A percentile compares a stretch with the other conserved stretches of the same genome.
Conservation (phyloP, 768 basidiomycete species). For the Russula sp. region DNA sequence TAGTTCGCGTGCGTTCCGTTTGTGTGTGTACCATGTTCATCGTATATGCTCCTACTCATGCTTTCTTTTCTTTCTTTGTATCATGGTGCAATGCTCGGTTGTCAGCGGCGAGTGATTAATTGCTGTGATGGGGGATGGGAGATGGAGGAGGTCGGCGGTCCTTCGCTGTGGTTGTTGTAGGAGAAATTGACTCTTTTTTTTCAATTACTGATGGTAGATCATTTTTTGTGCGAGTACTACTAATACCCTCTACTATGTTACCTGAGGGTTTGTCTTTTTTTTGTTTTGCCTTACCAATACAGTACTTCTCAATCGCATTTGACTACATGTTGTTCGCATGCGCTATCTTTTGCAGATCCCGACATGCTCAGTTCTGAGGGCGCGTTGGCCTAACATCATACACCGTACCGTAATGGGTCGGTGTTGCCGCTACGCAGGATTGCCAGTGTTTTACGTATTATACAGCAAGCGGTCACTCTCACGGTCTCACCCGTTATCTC, state of each 20-base stretch:
- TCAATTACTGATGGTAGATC: constrained; percentile 1
- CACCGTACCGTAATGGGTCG: no score
- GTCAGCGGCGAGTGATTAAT: background rate
- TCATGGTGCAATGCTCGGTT: background rate
- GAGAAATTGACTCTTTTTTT: background rate
- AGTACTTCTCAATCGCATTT: background rate
- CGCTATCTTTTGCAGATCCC: no score
- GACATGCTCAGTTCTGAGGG: no score
- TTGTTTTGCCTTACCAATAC: background rate
- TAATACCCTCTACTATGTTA: constrained; percentile 8
- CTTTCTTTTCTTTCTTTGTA: background rate
- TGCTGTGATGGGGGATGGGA: background rate
- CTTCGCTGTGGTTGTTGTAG: constrained; percentile 8
- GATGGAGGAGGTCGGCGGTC: background rate
- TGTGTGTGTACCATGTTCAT: constrained; percentile 2
- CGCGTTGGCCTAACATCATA: no score
- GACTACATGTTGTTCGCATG: no score
- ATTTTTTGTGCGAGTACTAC: constrained; percentile 1
- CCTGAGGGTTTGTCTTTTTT: background rate
- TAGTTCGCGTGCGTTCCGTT: background rate
- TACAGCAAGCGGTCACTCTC: no score
- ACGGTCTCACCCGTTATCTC: no score
- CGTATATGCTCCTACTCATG: background rate
- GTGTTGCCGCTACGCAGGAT: no score
- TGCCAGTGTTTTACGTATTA: no score